phyloP scores from a whole-genome alignment of 192 early-diverging fungal species.

The Paraglomus occultum region DNA sequence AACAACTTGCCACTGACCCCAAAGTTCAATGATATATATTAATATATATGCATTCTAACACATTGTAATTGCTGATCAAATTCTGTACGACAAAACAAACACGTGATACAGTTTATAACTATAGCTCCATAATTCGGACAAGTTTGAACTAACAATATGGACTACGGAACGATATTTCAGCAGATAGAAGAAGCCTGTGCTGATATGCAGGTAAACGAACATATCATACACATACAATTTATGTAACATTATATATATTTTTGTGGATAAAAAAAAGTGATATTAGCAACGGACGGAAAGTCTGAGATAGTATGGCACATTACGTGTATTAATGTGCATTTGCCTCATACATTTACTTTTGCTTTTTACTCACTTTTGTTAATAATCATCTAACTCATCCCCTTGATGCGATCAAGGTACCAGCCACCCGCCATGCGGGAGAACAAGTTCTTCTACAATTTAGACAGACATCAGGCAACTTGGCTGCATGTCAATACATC shows the following conservation, averaged over 20 bases:
- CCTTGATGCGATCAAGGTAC: slow-evolving; percentile 36
- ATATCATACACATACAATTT: not conserved
- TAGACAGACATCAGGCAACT: slow-evolving; percentile 51
- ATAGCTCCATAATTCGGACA: not conserved
- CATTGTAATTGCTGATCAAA: too few species aligned
- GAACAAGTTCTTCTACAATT: slow-evolving; percentile 51
- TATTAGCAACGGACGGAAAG: not conserved
- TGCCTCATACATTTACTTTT: slow-evolving; percentile 8
- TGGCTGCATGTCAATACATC: slow-evolving; percentile 62
- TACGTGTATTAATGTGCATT: not conserved
- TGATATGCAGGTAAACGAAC: slow-evolving; percentile 46
- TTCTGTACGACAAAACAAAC: too few species aligned
- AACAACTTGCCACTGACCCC: too few species aligned
- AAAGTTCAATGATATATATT: too few species aligned
- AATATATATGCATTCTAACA: too few species aligned
- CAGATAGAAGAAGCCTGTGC: slow-evolving; percentile 55
- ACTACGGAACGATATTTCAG: slow-evolving; percentile 38
- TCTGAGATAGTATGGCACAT: not conserved
- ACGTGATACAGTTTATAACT: too few species aligned
- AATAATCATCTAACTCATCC: not conserved
- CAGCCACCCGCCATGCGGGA: slow-evolving; percentile 49
- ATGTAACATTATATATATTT: not conserved
- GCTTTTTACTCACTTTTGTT: not conserved
- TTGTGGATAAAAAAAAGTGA: not conserved
- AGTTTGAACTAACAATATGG: slow-evolving; percentile 34